Percentiles rank a stretch among this genome's conserved stretches.
Evolutionary conservation across 805 yeast genomes (phyloP).

Genomic region (Clavispora phyllophila): DNA sequence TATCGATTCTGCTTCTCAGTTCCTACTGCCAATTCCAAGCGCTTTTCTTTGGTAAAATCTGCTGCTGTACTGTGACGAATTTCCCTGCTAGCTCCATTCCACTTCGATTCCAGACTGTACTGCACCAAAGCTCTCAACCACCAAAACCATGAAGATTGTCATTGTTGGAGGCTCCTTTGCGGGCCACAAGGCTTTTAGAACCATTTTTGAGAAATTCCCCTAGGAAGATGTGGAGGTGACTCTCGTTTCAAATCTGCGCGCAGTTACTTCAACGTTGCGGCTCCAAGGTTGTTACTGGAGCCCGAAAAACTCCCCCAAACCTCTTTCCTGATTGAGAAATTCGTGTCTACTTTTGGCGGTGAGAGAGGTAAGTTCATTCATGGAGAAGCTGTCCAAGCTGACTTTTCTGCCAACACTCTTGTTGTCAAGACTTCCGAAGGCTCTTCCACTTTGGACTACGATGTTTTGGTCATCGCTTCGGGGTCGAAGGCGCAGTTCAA

Average conservation of each 20-base stretch:
- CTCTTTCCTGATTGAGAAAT: conserved; percentile 15
- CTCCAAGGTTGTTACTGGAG: conserved; percentile 31
- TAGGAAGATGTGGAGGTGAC: conserved; percentile 13
- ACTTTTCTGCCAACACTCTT: conserved; percentile 20
- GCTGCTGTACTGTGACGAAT: no score
- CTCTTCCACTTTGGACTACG: conserved; percentile 16
- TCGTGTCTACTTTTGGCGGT: conserved; percentile 13
- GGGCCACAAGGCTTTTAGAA: conserved; percentile 23
- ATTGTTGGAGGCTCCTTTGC: conserved; percentile 38
- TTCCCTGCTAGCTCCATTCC: no score
- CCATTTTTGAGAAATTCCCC: conserved; percentile 8
- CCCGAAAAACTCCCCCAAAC: conserved; percentile 15
- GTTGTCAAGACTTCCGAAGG: conserved; percentile 7
- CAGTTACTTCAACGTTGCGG: conserved; percentile 21
- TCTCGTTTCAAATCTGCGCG: conserved; percentile 19
- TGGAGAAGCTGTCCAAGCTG: conserved; percentile 22
- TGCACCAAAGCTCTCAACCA: not conserved
- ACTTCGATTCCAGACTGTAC: no score
- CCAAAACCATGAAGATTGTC: conserved; percentile 15
- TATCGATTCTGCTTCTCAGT: no score
- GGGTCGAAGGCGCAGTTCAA: conserved; percentile 22
- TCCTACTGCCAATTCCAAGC: no score
- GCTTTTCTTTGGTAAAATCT: no score
- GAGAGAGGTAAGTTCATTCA: conserved; percentile 17
- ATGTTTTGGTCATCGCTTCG: conserved; percentile 31